Percentiles rank a stretch among this genome's conserved stretches.
These are phyloP conservation scores for Pseudogymnoascus sp. DNA, from an alignment of 2,329 filamentous ascomycete genomes.

Conservation along the genomic window DNA sequence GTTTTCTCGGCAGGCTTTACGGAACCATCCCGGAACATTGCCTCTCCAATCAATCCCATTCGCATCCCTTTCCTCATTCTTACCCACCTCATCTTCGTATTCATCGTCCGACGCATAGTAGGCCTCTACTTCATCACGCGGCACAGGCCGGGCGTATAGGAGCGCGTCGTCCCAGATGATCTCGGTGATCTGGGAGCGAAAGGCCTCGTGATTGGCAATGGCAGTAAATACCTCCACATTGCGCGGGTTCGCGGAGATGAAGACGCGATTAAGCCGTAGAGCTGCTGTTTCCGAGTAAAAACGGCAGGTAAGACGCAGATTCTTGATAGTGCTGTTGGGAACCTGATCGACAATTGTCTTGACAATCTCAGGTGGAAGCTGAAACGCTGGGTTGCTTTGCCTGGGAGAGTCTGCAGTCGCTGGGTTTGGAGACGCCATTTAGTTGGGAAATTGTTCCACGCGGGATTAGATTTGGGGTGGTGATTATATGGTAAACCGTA, in stretches of 20 bases:
- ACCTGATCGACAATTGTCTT: slow-evolving; percentile 14
- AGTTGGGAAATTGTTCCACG: not conserved
- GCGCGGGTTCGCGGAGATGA: no score
- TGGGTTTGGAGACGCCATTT: not conserved
- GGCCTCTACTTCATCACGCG: not conserved
- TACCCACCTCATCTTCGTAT: not conserved
- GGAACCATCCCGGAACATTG: not conserved
- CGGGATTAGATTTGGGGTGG: not conserved
- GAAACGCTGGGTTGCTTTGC: not conserved
- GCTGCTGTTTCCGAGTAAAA: slow-evolving; percentile 12
- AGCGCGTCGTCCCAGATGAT: slow-evolving; percentile 23
- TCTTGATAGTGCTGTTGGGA: slow-evolving; percentile 24
- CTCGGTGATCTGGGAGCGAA: no score
- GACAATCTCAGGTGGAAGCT: slow-evolving; percentile 12
- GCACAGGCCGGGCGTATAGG: not conserved
- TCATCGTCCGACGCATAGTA: not conserved
- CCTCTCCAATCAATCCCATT: not conserved
- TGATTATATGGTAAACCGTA: no score
- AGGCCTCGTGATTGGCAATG: no score
- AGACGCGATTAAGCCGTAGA: slow-evolving; percentile 24
- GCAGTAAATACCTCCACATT: no score
- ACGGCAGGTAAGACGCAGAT: slow-evolving; percentile 22
- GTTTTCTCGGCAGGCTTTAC: not conserved
- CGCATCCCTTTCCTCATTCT: not conserved
- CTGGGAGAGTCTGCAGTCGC: not conserved